Evolutionary conservation across 352 stramenopile species (phyloP).

Genomic region (Pythium brachiatum): DNA sequence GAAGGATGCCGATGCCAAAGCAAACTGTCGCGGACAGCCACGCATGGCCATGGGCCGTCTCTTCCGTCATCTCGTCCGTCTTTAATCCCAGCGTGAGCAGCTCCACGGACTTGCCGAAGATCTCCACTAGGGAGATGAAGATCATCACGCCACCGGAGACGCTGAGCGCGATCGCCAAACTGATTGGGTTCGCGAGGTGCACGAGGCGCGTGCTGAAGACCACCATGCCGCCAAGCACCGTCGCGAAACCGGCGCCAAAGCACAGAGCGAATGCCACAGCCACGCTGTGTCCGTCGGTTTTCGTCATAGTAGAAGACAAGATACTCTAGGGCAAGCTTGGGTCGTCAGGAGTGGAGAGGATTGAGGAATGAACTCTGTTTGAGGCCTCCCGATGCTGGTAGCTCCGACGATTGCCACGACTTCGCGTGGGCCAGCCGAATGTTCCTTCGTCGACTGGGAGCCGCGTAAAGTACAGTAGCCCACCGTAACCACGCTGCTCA

Average conservation of each 20-base stretch:
- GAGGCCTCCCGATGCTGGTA: too few relatives aligned
- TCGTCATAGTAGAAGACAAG: not conserved
- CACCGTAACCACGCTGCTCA: not conserved
- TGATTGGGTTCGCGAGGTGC: constrained; percentile 53
- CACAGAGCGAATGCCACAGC: constrained; percentile 38
- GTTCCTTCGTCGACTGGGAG: not conserved
- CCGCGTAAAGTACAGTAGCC: not conserved
- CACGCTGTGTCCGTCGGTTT: constrained; percentile 10
- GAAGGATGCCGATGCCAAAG: constrained; percentile 52
- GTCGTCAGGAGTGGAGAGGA: not conserved
- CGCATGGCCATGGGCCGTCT: constrained; percentile 54
- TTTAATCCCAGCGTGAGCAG: constrained; percentile 49
- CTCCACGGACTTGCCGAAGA: constrained; percentile 53
- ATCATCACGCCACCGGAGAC: constrained; percentile 73
- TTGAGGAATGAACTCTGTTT: not conserved
- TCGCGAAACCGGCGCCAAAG: constrained; percentile 41
- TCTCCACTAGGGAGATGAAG: constrained; percentile 68
- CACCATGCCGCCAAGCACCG: constrained; percentile 36
- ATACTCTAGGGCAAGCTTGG: not conserved
- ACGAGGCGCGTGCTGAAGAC: constrained; percentile 52
- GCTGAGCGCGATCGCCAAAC: constrained; percentile 55
- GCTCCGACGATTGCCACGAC: too few relatives aligned
- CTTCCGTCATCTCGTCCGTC: constrained; percentile 30
- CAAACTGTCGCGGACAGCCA: constrained; percentile 49
- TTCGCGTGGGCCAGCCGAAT: too few relatives aligned